A percentile compares a stretch with the other conserved stretches of the same genome.
Evolutionary conservation across 768 basidiomycete species (phyloP).

Genomic region (Pulveroboletus frians): DNA sequence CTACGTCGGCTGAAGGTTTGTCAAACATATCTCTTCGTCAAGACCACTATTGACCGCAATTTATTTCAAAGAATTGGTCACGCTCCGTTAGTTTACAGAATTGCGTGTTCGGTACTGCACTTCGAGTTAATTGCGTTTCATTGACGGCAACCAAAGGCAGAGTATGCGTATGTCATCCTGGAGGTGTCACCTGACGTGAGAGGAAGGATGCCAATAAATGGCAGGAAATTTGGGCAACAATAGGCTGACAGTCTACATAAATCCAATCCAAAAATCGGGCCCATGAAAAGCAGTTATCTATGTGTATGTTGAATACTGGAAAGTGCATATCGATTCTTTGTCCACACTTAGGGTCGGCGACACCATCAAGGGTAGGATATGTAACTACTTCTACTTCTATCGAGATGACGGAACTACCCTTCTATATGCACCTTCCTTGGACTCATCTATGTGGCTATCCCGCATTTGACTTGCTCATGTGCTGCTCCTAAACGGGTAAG

Average conservation of each 20-base stretch:
- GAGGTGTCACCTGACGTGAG: too few relatives aligned
- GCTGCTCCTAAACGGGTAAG: too few relatives aligned
- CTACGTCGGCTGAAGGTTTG: constrained; percentile 78
- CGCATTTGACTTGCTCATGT: too few relatives aligned
- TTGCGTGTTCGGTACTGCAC: background rate
- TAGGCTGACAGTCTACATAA: background rate
- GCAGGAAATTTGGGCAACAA: background rate
- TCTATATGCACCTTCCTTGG: too few relatives aligned
- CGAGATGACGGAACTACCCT: too few relatives aligned
- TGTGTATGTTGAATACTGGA: background rate
- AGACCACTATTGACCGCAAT: constrained; percentile 8
- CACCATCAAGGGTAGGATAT: too few relatives aligned
- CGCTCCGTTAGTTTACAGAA: constrained; percentile 32
- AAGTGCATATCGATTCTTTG: background rate
- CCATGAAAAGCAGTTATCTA: too few relatives aligned
- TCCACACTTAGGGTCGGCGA: background rate
- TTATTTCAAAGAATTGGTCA: constrained; percentile 47
- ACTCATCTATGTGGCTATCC: too few relatives aligned
- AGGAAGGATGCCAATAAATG: background rate
- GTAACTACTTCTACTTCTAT: background rate
- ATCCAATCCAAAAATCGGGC: too few relatives aligned
- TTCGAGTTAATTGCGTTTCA: background rate
- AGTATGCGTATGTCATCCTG: background rate
- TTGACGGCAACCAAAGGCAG: background rate
- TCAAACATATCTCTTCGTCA: constrained; percentile 3